Conservation (phyloP, 1,284 basidiomycete genomes). For the Marasmius fiardii region DNA sequence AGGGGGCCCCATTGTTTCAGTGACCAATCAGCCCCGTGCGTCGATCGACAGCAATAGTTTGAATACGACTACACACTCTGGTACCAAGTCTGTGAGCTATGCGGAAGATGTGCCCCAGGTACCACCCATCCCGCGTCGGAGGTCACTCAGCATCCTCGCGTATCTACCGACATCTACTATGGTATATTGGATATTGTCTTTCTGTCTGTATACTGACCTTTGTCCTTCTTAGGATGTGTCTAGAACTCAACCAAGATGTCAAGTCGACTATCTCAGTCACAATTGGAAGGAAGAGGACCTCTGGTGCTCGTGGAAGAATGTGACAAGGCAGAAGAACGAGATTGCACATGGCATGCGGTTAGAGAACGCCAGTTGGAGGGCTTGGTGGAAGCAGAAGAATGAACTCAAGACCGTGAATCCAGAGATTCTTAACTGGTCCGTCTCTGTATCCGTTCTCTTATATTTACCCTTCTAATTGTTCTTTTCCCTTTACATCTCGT, state of each 20-base stretch:
- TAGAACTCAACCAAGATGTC: slow-evolving; percentile 63
- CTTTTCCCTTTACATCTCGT: slow-evolving; percentile 3
- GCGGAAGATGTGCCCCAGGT: too few relatives aligned
- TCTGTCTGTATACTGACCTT: too few relatives aligned
- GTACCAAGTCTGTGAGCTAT: too few relatives aligned
- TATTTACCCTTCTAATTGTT: slow-evolving; percentile 7
- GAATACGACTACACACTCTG: too few relatives aligned
- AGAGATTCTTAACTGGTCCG: slow-evolving; percentile 97
- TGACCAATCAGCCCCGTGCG: too few relatives aligned
- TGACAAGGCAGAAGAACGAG: slow-evolving; percentile 98
- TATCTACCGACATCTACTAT: too few relatives aligned
- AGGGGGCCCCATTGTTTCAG: too few relatives aligned
- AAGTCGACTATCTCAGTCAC: slow-evolving; percentile 88
- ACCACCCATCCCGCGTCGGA: too few relatives aligned
- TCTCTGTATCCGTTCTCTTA: slow-evolving; percentile 21
- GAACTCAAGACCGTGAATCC: slow-evolving; percentile 94
- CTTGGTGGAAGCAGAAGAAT: slow-evolving; percentile 99
- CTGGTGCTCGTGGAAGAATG: slow-evolving; percentile 96
- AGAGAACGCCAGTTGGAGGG: slow-evolving; percentile 98
- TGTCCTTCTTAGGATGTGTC: too few relatives aligned
- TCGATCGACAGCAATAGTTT: too few relatives aligned
- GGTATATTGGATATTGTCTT: too few relatives aligned
- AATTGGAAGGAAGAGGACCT: slow-evolving; percentile 99
- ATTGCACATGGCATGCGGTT: slow-evolving; percentile 94
- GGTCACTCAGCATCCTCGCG: too few relatives aligned